A percentile compares a stretch with the other conserved stretches of the same genome.
Conservation (phyloP, 2,329 filamentous ascomycete genomes). For the Talaromyces sp. region DNA sequence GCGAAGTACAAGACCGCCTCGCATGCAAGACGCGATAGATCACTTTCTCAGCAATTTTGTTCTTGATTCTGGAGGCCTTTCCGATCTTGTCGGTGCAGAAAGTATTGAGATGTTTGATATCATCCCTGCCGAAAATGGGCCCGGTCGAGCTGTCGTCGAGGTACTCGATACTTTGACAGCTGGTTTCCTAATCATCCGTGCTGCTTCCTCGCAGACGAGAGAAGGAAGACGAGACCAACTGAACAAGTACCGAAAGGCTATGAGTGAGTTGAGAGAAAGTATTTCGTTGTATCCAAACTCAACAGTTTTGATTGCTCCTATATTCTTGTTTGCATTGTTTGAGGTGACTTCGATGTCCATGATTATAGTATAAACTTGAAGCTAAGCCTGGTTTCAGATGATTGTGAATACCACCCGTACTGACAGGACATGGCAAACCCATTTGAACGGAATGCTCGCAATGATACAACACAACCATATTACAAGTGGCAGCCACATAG, state of each 20-base stretch:
- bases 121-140: background rate
- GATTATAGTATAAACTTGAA: too few species aligned
- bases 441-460: constrained; percentile 4
- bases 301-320: constrained; percentile 1
- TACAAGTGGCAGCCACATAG: background rate
- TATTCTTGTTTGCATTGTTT: constrained; percentile 9
- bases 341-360: background rate
- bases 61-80: background rate
- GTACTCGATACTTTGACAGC: constrained; percentile 3
- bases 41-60: constrained; percentile 5
- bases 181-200: background rate
- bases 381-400: background rate
- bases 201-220: background rate
- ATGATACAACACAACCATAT: background rate
- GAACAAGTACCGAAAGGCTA: constrained; percentile 1
- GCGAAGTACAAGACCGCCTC: background rate
- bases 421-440: constrained; percentile 8
- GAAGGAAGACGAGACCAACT: background rate
- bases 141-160: constrained; percentile 2
- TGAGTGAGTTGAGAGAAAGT: background rate
- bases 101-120: constrained; percentile 8
- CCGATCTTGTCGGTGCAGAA: background rate
- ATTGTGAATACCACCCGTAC: background rate
- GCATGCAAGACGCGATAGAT: constrained; percentile 9
- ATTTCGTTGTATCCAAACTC: constrained; percentile 2